phyloP scores from a whole-genome alignment of 495 filamentous ascomycete species.

The Podospora pseudoanserina region DNA sequence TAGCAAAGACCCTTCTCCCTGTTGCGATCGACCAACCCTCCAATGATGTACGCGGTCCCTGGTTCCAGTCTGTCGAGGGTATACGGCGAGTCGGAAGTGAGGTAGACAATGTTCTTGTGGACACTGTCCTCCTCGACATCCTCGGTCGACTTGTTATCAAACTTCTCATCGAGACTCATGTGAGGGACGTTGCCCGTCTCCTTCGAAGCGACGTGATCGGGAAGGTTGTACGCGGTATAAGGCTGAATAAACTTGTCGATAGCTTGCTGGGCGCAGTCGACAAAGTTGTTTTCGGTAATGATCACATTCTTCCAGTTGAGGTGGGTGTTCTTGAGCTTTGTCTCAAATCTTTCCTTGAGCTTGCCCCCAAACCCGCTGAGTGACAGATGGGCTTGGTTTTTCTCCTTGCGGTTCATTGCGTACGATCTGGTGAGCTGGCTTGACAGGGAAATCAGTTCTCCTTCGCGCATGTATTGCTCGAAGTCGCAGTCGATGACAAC shows the following conservation, averaged over 20 bases:
- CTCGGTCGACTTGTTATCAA: constrained; percentile 11
- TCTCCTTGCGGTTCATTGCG: constrained; percentile 71
- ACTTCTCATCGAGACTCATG: not conserved
- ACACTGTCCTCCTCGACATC: constrained; percentile 37
- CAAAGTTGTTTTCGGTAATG: constrained; percentile 68
- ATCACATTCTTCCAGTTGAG: constrained; percentile 72
- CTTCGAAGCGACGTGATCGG: constrained; percentile 16
- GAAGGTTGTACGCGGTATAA: constrained; percentile 35
- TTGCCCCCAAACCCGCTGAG: constrained; percentile 72
- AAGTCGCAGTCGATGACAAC: constrained; percentile 90
- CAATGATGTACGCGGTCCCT: constrained; percentile 87
- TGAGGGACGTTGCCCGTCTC: constrained; percentile 22
- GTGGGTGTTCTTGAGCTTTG: constrained; percentile 61
- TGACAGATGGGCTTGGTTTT: constrained; percentile 63
- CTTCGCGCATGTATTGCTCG: constrained; percentile 79
- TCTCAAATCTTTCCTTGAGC: constrained; percentile 77
- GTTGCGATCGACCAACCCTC: constrained; percentile 92
- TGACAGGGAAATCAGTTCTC: constrained; percentile 76
- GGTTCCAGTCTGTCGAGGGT: constrained; percentile 76
- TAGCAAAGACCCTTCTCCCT: constrained; percentile 92
- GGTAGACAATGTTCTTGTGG: constrained; percentile 64
- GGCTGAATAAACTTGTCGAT: constrained; percentile 50
- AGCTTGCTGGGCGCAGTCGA: constrained; percentile 57
- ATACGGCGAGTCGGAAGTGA: constrained; percentile 79
- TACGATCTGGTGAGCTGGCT: constrained; percentile 83